Base-by-base conservation (phyloP, 2,329 filamentous ascomycete species). In the Claviceps maximensis region DNA sequence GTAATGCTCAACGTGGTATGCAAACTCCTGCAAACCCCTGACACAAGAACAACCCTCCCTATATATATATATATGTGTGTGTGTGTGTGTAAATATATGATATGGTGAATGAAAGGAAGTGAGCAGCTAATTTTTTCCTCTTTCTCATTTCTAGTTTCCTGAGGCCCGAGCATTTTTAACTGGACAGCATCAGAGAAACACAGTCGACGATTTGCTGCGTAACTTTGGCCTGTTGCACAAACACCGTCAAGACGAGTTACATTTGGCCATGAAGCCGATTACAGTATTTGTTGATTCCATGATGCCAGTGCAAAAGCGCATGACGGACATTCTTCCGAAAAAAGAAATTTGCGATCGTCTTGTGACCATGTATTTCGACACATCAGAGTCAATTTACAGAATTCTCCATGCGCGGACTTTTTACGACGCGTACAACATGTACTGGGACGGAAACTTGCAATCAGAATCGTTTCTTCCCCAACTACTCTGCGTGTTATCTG, bases 261-360 rank as follows among this genome's bases (percentile, higher is more conserved):
- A 66, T 51, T 71, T 72, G 57, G 70, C 69, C 0, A 63, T 77
- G 42, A 64, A 72, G 5, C 76, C 77, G 0, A 78, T 80, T 46
- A 69, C 74, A 3, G 76, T 80, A 33, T 80, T 74, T 58, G 76
- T 79, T 29, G 75, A 80, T 58, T 79, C 76, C n/a, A 75, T 79
- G 67, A 75, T 77, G 61, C 76, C 77, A 0, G 70, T 80, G 2
- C 72, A 73, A 53, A 78, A 78, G 61, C 74, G 77, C 47, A 80
- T 80, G 77, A 71, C 69, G 31, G 76, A 80, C 54, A 77, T 80
- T 15, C 59, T 80, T 19, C 77, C 77, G 0, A 72, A 70, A 33
- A 75, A 71, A 59, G 54, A 65, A 1, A 71, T 76, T 9, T 80
- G 77, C 62, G 76, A 79, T 58, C 69, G 71, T 15, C 68, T 80